Percentiles rank a stretch among this genome's conserved stretches.
phyloP scores from a whole-genome alignment of 2,329 filamentous ascomycete species.

The Phialophora macrospora region DNA sequence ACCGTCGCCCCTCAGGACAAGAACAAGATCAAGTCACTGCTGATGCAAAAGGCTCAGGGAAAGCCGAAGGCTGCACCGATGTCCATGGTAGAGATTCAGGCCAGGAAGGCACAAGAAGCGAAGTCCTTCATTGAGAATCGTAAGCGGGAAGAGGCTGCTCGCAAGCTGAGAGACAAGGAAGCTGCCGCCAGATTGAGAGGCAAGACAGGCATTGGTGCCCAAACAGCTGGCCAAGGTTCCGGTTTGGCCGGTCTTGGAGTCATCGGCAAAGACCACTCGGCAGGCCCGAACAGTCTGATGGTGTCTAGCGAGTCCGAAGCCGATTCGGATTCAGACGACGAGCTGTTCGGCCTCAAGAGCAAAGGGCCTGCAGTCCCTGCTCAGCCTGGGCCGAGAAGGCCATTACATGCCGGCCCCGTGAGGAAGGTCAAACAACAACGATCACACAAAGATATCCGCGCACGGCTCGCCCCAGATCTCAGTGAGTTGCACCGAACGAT shows the following conservation, averaged over 20 bases:
- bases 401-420: conserved; percentile 65
- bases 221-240: conserved; percentile 76
- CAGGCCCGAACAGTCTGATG: conserved; percentile 80
- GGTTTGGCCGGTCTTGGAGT: conserved; percentile 74
- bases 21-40: conserved; percentile 33
- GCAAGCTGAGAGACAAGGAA: conserved; percentile 72
- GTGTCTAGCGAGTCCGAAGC: conserved; percentile 72
- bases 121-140: conserved; percentile 73
- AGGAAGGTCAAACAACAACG: conserved; percentile 81
- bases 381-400: conserved; percentile 52
- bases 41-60: conserved; percentile 17
- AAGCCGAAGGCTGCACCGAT: conserved; percentile 37
- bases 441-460: conserved; percentile 90
- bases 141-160: conserved; percentile 74
- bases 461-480: conserved; percentile 87
- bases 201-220: conserved; percentile 61
- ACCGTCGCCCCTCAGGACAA: conserved; percentile 26
- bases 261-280: conserved; percentile 75
- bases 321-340: conserved; percentile 75
- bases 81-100: conserved; percentile 34
- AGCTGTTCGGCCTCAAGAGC: conserved; percentile 64
- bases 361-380: conserved; percentile 49
- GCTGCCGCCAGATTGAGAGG: conserved; percentile 66
- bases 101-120: conserved; percentile 45
- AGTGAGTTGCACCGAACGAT: conserved; percentile 82